Conservation (phyloP, 2,329 filamentous ascomycete species). For the Cladosporium halotolerans region DNA sequence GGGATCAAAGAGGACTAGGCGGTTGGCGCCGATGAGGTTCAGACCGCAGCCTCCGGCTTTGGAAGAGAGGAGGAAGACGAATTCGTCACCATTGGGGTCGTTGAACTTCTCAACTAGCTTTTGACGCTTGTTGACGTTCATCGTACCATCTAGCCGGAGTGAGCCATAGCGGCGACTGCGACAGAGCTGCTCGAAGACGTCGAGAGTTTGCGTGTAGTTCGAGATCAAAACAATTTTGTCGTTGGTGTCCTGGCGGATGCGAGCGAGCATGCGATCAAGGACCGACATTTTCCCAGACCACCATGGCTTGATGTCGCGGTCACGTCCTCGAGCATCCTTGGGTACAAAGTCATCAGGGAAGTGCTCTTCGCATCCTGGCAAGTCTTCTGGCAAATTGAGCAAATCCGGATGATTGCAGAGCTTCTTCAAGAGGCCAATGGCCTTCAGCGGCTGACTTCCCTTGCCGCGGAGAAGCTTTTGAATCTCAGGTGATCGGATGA, state of each 20-base stretch:
- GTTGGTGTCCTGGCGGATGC: conserved; percentile 91
- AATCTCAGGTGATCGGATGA: conserved; percentile 92
- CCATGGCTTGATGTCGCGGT: conserved; percentile 88
- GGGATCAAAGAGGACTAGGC: conserved; percentile 91
- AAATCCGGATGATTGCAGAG: conserved; percentile 97
- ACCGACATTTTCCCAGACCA: conserved; percentile 99
- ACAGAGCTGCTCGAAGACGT: conserved; percentile 88
- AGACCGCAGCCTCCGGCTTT: conserved; percentile 96
- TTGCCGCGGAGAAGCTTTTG: conserved; percentile 87
- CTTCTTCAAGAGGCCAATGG: conserved; percentile 94
- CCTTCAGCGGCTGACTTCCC: conserved; percentile 91
- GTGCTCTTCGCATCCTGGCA: conserved; percentile 76
- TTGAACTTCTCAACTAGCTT: conserved; percentile 99
- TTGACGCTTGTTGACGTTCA: conserved; percentile 95
- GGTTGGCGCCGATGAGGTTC: conserved; percentile 90
- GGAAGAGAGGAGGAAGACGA: conserved; percentile 91
- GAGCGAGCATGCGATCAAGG: conserved; percentile 86
- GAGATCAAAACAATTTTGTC: conserved; percentile 99
- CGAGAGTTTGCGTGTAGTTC: conserved; percentile 94
- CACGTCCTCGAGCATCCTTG: conserved; percentile 78
- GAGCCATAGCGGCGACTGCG: conserved; percentile 77
- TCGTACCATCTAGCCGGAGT: conserved; percentile 87
- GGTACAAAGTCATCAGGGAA: conserved; percentile 84
- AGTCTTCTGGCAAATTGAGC: conserved; percentile 71
- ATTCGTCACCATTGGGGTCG: conserved; percentile 80